Percentiles rank a stretch among this genome's conserved stretches.
phyloP scores from a whole-genome alignment of 2,329 filamentous ascomycete genomes.

The Chalaropsis thielavioides region DNA sequence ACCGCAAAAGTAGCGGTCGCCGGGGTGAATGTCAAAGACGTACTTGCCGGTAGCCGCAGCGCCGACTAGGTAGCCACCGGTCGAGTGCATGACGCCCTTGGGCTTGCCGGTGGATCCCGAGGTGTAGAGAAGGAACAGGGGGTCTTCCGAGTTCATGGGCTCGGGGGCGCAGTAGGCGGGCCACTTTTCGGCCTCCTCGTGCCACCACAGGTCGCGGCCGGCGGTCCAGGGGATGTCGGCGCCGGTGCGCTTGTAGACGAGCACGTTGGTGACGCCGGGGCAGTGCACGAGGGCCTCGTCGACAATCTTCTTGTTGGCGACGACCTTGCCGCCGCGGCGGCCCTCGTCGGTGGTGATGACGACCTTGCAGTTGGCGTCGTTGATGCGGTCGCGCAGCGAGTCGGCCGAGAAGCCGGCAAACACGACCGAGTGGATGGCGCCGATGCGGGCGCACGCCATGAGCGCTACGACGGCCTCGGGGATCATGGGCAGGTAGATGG shows the following conservation, averaged over 20 bases:
- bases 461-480: conserved; percentile 87
- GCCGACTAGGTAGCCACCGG: conserved; percentile 84
- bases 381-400: conserved; percentile 85
- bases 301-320: conserved; percentile 97
- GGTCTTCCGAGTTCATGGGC: conserved; percentile 83
- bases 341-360: conserved; percentile 97
- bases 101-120: conserved; percentile 97
- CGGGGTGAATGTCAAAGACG: conserved; percentile 93
- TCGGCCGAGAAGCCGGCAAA: conserved; percentile 97
- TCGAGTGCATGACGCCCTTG: conserved; percentile 98
- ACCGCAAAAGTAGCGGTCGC: conserved; percentile 91
- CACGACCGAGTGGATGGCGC: conserved; percentile 90
- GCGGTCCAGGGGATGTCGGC: conserved; percentile 77
- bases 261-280: conserved; percentile 67
- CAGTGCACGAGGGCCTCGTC: conserved; percentile 96
- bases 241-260: conserved; percentile 92
- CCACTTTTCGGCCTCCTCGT: conserved; percentile 96
- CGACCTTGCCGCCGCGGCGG: conserved; percentile 92
- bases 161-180: conserved; percentile 83
- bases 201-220: conserved; percentile 92
- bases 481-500: conserved; percentile 97
- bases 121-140: conserved; percentile 93
- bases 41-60: conserved; percentile 93
- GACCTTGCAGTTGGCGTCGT: conserved; percentile 80
- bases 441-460: conserved; percentile 80